Evolutionary conservation across 768 basidiomycete species (phyloP).

Genomic region (Amanita phalloides): DNA sequence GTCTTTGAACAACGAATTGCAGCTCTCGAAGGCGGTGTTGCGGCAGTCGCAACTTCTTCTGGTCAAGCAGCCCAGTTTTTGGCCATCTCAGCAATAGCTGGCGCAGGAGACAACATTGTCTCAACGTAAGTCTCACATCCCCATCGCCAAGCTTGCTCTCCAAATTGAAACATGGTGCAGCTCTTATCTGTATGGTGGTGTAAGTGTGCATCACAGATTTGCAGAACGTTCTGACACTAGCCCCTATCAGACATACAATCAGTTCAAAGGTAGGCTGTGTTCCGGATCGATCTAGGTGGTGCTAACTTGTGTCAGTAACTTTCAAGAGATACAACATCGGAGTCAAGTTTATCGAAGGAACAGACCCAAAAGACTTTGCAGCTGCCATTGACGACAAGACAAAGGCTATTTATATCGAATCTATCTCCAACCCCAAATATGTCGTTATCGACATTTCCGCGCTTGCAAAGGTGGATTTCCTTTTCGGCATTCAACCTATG

Average conservation of each 20-base stretch:
- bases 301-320: conserved; percentile 29
- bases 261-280: conserved; percentile 41
- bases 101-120: conserved; percentile 69
- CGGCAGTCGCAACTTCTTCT: conserved; percentile 63
- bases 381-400: conserved; percentile 70
- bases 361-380: conserved; percentile 45
- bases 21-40: conserved; percentile 70
- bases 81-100: conserved; percentile 49
- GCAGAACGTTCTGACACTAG: not conserved
- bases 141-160: no score
- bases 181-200: conserved; percentile 60
- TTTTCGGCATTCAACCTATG: not conserved
- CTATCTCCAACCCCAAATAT: conserved; percentile 73
- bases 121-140: conserved; percentile 38
- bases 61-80: conserved; percentile 76
- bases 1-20: conserved; percentile 76
- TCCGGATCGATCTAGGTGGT: not conserved
- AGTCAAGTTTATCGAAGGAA: conserved; percentile 50
- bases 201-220: conserved; percentile 19
- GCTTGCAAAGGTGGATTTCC: conserved; percentile 46
- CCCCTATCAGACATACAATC: conserved; percentile 50
- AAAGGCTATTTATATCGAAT: conserved; percentile 67
- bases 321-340: conserved; percentile 60
- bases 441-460: conserved; percentile 55
- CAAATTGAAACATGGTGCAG: conserved; percentile 16